Evolutionary conservation across 2,329 filamentous ascomycete genomes (phyloP), one percentile per base, ranked within the genome.

Genomic region (Apiospora malaysiana): DNA sequence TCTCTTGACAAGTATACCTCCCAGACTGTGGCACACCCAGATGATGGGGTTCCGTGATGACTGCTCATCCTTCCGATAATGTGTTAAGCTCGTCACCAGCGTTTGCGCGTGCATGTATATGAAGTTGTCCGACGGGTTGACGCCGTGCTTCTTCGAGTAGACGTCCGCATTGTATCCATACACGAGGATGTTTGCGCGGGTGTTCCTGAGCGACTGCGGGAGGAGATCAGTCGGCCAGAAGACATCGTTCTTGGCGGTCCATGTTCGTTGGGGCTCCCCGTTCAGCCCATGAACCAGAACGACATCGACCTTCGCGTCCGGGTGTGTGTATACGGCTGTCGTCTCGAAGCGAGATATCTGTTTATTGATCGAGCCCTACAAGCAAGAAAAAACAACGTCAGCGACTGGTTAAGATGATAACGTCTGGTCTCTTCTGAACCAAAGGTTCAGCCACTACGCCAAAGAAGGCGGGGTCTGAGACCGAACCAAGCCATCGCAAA

Each of bases 121-220:
- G 75, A 88, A 89, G 80, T 91, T 91, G 74, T 92, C 88, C 76
- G 89, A 91, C 2, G 89, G 87, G 23, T 84, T 87, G 69, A 87
- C 85, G 74, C 84, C 81, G 72, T 85, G 83, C 68, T 80, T 81
- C 66, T 82, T 82, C 4, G 84, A 84, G 75, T 85, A 87, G 32
- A 89, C 85, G 71, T 93, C 90, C 32, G 92, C 91, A 78, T 94
- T 93, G 78, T 94, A 94, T 32, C 92, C 92, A 77, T 93, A 94
- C 0, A 91, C 90, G 69, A 94, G 81, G 25, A 94, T 83, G 68
- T 93, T 89, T 69, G 90, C 90, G 32, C 86, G 86, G 14, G 84
- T 83, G 12, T 84, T 82, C 69, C 84, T 85, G 21, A 94, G 82
- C 2, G 90, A 85, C 0, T 81, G 78, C 0, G 92, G 91, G 1